Evolutionary conservation across 805 yeast genomes (phyloP).

Genomic region (Nakazawaea laoshanensis): DNA sequence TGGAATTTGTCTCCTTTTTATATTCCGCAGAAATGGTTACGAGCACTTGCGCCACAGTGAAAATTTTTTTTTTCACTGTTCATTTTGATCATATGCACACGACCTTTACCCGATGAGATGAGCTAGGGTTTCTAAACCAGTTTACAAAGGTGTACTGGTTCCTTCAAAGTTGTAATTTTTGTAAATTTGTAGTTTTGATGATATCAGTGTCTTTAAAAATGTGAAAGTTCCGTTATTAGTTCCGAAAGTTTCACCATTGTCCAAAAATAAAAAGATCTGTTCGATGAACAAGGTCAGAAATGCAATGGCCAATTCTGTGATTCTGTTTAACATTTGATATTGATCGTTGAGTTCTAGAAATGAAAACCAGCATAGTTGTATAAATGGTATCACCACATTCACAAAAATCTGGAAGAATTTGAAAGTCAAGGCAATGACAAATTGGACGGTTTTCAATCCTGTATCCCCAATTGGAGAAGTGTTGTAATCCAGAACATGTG

Average conservation of each 20-base stretch:
- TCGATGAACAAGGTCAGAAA: slow-evolving; percentile 2
- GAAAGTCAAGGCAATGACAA: slow-evolving; percentile 1
- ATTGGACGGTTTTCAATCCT: slow-evolving; percentile 1
- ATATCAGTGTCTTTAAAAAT: no score
- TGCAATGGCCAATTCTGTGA: background rate
- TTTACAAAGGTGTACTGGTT: no score
- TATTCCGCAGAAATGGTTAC: slow-evolving; percentile 12
- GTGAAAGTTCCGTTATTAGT: background rate
- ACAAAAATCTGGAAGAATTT: background rate
- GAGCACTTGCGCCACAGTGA: slow-evolving; percentile 5
- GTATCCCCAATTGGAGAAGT: slow-evolving; percentile 2
- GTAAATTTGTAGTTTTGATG: no score
- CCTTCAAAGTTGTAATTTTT: no score
- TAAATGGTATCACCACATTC: slow-evolving; percentile 2
- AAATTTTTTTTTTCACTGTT: background rate
- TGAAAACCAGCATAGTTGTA: slow-evolving; percentile 2
- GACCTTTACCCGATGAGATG: no score
- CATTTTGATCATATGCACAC: background rate
- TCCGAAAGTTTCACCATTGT: slow-evolving; percentile 3
- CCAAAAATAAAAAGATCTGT: slow-evolving; percentile 3
- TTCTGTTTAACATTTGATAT: slow-evolving; percentile 1
- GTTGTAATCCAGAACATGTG: no score
- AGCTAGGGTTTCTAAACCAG: no score
- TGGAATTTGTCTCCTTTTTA: slow-evolving; percentile 16
- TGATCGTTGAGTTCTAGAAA: slow-evolving; percentile 4